Conservation (phyloP, 208 protist genomes). For the Lotmaria passim region DNA sequence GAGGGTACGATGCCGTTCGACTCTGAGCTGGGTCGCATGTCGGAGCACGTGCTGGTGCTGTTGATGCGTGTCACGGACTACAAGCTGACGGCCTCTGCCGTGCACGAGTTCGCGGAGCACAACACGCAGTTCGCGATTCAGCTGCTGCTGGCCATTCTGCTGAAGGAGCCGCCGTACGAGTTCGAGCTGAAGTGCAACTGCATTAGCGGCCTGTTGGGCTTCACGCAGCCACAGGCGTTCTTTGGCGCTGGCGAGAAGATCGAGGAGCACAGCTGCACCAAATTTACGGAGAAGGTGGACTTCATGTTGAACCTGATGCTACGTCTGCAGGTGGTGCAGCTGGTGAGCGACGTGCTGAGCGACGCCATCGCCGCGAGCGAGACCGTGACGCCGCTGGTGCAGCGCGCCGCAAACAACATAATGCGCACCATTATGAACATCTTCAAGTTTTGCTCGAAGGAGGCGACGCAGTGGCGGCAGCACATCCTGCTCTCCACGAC, state of each 20-base stretch:
- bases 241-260: slow-evolving; percentile 70
- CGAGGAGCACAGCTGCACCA: slow-evolving; percentile 78
- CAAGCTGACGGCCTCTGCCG: slow-evolving; percentile 86
- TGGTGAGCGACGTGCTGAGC: slow-evolving; percentile 83
- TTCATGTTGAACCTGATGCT: slow-evolving; percentile 88
- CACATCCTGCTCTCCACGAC: slow-evolving; percentile 90
- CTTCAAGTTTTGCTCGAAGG: slow-evolving; percentile 82
- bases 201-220: slow-evolving; percentile 85
- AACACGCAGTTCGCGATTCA: slow-evolving; percentile 93
- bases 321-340: slow-evolving; percentile 82
- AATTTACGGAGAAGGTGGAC: slow-evolving; percentile 91
- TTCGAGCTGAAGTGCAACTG: slow-evolving; percentile 90
- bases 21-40: slow-evolving; percentile 92
- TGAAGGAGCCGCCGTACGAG: slow-evolving; percentile 93
- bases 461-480: slow-evolving; percentile 87
- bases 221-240: slow-evolving; percentile 92
- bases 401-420: slow-evolving; percentile 68
- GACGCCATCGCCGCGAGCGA: slow-evolving; percentile 51
- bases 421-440: slow-evolving; percentile 94
- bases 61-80: slow-evolving; percentile 90
- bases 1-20: slow-evolving; percentile 89
- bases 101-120: slow-evolving; percentile 90
- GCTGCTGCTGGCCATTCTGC: slow-evolving; percentile 88
- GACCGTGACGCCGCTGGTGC: slow-evolving; percentile 28
- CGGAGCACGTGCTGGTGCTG: slow-evolving; percentile 91